phyloP scores from a whole-genome alignment of 805 yeast genomes.

The Kurtzmaniella cleridarum region DNA sequence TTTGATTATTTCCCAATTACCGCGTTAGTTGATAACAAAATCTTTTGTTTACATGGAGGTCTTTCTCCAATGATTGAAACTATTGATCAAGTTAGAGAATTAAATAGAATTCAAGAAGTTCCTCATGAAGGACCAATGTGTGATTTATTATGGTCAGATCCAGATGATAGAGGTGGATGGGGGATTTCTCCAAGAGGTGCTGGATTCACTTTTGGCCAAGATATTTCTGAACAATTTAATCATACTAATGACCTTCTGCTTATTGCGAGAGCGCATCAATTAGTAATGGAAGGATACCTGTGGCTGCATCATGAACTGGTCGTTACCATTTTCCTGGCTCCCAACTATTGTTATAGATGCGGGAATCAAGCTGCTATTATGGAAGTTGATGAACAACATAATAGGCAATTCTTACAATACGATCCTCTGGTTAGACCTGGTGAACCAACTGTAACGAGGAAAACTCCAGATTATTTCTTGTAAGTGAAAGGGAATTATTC shows the following conservation, averaged over 20 bases:
- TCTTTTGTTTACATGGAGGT: constrained; percentile 93
- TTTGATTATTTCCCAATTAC: constrained; percentile 93
- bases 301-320: constrained; percentile 95
- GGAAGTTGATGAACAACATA: constrained; percentile 95
- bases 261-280: constrained; percentile 92
- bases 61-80: constrained; percentile 92
- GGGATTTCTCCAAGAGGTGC: constrained; percentile 98
- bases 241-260: constrained; percentile 80
- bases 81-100: constrained; percentile 84
- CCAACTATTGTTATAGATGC: constrained; percentile 95
- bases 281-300: constrained; percentile 95
- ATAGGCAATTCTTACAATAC: constrained; percentile 87
- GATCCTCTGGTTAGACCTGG: constrained; percentile 97
- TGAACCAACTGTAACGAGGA: constrained; percentile 94
- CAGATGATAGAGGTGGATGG: constrained; percentile 98
- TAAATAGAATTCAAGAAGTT: constrained; percentile 90
- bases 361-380: constrained; percentile 97
- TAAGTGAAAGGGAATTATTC: constrained; percentile 22
- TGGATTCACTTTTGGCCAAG: constrained; percentile 96
- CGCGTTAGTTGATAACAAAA: constrained; percentile 84
- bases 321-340: constrained; percentile 92
- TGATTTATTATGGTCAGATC: constrained; percentile 94
- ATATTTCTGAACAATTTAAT: constrained; percentile 88
- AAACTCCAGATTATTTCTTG: constrained; percentile 95
- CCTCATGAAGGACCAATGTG: constrained; percentile 99